phyloP scores from a whole-genome alignment of 495 filamentous ascomycete genomes.

The Hypoxylon cercidicola region DNA sequence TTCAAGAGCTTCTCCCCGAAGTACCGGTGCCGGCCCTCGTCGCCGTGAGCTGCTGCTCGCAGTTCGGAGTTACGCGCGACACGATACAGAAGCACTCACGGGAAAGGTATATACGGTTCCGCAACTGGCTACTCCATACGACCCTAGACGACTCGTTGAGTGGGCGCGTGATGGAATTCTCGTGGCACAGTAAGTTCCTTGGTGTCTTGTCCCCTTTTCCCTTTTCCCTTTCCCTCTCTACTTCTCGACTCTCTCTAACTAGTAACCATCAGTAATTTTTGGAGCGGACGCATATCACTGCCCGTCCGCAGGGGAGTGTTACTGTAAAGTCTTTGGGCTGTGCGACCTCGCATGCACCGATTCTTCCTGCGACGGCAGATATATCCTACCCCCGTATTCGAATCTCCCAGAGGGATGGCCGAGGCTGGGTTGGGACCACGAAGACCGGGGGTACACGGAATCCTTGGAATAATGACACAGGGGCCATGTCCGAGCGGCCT shows the following conservation, averaged over 20 bases:
- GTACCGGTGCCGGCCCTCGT: slow-evolving; percentile 55
- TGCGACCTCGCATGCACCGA: slow-evolving; percentile 58
- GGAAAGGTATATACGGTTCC: slow-evolving; percentile 64
- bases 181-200: slow-evolving; percentile 74
- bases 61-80: slow-evolving; percentile 71
- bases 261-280: slow-evolving; percentile 49
- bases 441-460: slow-evolving; percentile 38
- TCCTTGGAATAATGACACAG: slow-evolving; percentile 1
- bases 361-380: slow-evolving; percentile 44
- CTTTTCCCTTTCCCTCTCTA: background rate
- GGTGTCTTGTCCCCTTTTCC: background rate
- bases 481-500: background rate
- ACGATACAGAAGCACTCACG: slow-evolving; percentile 59
- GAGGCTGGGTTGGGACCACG: slow-evolving; percentile 46
- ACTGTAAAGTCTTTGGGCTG: slow-evolving; percentile 71
- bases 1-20: slow-evolving; percentile 65
- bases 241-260: slow-evolving; percentile 1
- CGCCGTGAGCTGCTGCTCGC: slow-evolving; percentile 72
- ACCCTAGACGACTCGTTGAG: slow-evolving; percentile 64
- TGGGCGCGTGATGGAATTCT: slow-evolving; percentile 75
- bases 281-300: slow-evolving; percentile 63
- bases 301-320: slow-evolving; percentile 66
- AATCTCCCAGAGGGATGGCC: slow-evolving; percentile 53
- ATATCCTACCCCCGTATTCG: slow-evolving; percentile 45
- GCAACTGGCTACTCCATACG: slow-evolving; percentile 71